phyloP scores from a whole-genome alignment of 257 asterid genomes.

The Handroanthus guayacan region DNA sequence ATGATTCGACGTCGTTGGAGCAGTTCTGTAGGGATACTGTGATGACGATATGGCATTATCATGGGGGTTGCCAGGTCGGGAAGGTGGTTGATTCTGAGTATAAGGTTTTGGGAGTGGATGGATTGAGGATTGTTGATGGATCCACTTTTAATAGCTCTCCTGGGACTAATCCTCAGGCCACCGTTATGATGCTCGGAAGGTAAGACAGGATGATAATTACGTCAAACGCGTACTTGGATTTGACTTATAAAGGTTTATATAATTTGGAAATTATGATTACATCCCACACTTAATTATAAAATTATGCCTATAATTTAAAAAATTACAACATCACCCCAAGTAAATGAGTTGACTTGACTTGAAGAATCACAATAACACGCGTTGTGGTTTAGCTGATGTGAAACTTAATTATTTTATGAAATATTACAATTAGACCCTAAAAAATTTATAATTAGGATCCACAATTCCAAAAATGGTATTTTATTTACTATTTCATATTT shows the following conservation, averaged over 20 bases:
- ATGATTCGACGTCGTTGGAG: conserved; percentile 66
- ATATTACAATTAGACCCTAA: no score
- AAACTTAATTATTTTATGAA: no score
- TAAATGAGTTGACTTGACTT: no score
- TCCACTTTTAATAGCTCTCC: conserved; percentile 81
- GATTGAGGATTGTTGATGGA: conserved; percentile 78
- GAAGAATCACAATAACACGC: no score
- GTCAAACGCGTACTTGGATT: neutral
- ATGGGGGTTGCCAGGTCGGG: conserved; percentile 84
- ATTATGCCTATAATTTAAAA: no score
- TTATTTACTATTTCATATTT: no score
- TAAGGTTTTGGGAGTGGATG: conserved; percentile 64
- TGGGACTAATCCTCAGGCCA: conserved; percentile 94
- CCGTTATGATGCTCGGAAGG: conserved; percentile 96
- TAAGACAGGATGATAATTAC: conserved; percentile 4
- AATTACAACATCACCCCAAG: no score
- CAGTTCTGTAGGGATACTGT: conserved; percentile 89
- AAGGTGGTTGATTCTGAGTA: conserved; percentile 67
- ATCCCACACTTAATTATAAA: no score
- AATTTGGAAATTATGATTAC: no score
- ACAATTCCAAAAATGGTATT: no score
- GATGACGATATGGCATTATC: conserved; percentile 95
- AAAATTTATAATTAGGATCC: no score
- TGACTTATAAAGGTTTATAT: neutral
- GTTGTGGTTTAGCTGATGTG: no score